Evolutionary conservation across 305 asterid genomes (phyloP), one percentile per base, ranked within the genome.

Genomic region (Fraxinus paxiana): DNA sequence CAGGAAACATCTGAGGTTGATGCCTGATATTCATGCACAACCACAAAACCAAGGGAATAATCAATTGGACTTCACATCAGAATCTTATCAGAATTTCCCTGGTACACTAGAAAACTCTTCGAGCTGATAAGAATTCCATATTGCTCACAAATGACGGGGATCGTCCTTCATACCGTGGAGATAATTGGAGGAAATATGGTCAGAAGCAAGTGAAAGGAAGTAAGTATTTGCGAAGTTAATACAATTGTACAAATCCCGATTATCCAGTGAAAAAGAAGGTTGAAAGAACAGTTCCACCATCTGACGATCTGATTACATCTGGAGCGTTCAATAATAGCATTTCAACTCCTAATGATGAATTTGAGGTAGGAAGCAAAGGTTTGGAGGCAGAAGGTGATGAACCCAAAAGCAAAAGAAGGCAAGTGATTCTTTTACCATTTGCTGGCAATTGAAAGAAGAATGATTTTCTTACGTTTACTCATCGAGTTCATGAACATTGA

Each of bases 391-490:
- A 87, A 86, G 87, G 82, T 33, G 90, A 82, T 69, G 90, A 82
- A 46, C 86, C 70, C 38, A 89, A 83, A 83, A 83, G 86, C 82
- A 95, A 93, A 88, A 88, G 91, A 89, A 91, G 81, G 98, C 92
- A 82, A 86, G 82, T 43, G 46, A 82, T 51, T 9, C 31, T 80
- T 41, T 30, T 30, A 28, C 80, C 72, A 48, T 37, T 37, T 41
- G 20, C 22, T 51, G 34, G 20, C 65, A n/a, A 2, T 24, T 24
- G 33, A 17, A 54, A 54, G n/a, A 22, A 61, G 6, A 22, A 61
- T 61, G 71, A 24, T 61, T 3, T 0, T 22, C 33, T 9, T 24
- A 13, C 8, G 3, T 13, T 67, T 28, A 67, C 38, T 43, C 6
- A 67, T 84, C 46, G 10, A 67, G 17, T 63, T 13, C 17, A 43